Base-by-base conservation (phyloP, 2,329 filamentous ascomycete species). In the Elsinoe australis region DNA sequence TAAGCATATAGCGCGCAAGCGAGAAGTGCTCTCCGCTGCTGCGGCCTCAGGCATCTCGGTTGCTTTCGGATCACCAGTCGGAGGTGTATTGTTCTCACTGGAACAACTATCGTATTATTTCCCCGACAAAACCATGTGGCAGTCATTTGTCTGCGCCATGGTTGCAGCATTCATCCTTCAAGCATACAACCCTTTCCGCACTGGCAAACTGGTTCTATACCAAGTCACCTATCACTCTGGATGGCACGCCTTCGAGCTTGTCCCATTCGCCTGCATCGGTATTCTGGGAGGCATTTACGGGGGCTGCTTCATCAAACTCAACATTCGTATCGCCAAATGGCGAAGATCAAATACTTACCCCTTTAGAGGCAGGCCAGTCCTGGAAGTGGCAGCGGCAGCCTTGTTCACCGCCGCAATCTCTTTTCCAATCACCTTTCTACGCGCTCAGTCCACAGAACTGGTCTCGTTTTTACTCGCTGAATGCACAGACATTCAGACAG, bases 51-150 rank as follows among this genome's bases (percentile, higher is more conserved):
- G 89, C 31, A 94, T 95, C 32, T 94, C 88, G 1, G 89, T 95
- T 21, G 89, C 89, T 35, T 95, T 95, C 64, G 89, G 89, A 22
- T 87, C 89, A 4, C 89, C 89, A 6, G 94, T 96, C 49, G 92
- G 90, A 8, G 90, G 90, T 38, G 90, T 96, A 17, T 70, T 96
- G 15, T 96, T 96, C 71, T 94, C 87, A 66, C 77, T 96, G n/a
- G 90, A 85, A 78, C 87, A 94, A 75, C 72, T 96, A 2, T 94
- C 88, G 1, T 96, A 95, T 64, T 96, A 95, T 66, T 96, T 96
- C 58, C 90, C 92, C 0, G 90, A 96, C 67, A 96, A 96, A 67
- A 96, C 92, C 7, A 96, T 98, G 92, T 98, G 92, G 92, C 92
- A 95, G 64, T 95, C 88, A 59, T 98, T 98, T 61, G 92, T 98